These are phyloP conservation scores for Tetrahymena malaccensis DNA, from an alignment of 73 alveolate genomes.

Conservation along the genomic window DNA sequence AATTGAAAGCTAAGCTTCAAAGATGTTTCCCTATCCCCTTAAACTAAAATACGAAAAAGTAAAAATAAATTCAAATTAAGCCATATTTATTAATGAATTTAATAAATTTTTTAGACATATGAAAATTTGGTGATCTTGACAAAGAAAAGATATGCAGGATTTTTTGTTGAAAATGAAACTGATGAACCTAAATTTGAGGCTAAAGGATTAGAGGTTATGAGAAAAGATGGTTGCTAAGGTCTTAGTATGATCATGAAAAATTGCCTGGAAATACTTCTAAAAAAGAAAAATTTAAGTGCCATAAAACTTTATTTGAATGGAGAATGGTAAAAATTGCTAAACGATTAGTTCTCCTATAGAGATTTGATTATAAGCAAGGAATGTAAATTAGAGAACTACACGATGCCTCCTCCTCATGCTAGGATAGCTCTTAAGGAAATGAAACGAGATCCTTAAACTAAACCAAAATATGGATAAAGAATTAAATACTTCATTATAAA, in stretches of 20 bases:
- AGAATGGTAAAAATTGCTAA: slow-evolving; percentile 63
- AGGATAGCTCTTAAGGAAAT: slow-evolving; percentile 55
- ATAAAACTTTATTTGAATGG: slow-evolving; percentile 59
- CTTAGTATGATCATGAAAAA: slow-evolving; percentile 72
- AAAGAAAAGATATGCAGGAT: slow-evolving; percentile 84
- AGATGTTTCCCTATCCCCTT: slow-evolving; percentile 77
- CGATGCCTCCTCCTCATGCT: slow-evolving; percentile 58
- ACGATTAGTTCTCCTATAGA: slow-evolving; percentile 58
- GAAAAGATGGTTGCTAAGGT: slow-evolving; percentile 73
- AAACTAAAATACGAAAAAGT: slow-evolving; percentile 87
- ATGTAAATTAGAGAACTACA: slow-evolving; percentile 12
- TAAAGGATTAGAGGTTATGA: slow-evolving; percentile 78
- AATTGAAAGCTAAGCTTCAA: slow-evolving; percentile 63
- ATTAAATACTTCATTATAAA: slow-evolving; percentile 64
- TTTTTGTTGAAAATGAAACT: slow-evolving; percentile 65
- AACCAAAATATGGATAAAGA: slow-evolving; percentile 65
- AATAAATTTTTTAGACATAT: neutral
- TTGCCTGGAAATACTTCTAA: slow-evolving; percentile 64
- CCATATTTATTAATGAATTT: slow-evolving; percentile 8
- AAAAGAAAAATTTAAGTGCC: slow-evolving; percentile 52
- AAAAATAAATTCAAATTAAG: neutral
- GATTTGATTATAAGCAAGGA: slow-evolving; percentile 77
- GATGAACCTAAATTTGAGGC: slow-evolving; percentile 67
- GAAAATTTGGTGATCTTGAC: slow-evolving; percentile 48
- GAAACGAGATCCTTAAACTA: slow-evolving; percentile 57